Evolutionary conservation across 495 filamentous ascomycete genomes (phyloP).

Genomic region (Aspergillus leporis): DNA sequence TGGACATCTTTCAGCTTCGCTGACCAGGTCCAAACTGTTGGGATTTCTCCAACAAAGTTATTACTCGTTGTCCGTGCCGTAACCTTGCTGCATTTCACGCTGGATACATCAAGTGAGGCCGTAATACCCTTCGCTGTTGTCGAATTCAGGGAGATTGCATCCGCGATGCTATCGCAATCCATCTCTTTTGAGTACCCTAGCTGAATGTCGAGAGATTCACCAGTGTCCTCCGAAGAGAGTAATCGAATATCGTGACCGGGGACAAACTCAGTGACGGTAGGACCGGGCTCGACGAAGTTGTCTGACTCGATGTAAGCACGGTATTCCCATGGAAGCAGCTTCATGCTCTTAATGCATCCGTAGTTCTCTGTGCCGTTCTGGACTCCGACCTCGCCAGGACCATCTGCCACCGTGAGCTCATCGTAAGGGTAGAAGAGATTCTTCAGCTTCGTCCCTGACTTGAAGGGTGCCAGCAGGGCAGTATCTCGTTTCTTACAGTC

Average conservation of each 20-base stretch:
- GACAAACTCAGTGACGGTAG: conserved; percentile 64
- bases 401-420: conserved; percentile 46
- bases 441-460: conserved; percentile 56
- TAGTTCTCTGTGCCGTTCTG: conserved; percentile 47
- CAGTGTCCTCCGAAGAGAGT: conserved; percentile 47
- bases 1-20: conserved; percentile 57
- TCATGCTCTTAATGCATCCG: conserved; percentile 58
- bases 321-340: conserved; percentile 59
- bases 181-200: conserved; percentile 61
- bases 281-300: conserved; percentile 50
- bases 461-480: conserved; percentile 61
- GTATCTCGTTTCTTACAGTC: conserved; percentile 52
- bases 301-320: conserved; percentile 60
- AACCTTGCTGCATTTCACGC: conserved; percentile 44
- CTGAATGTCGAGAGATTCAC: conserved; percentile 45
- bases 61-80: conserved; percentile 16
- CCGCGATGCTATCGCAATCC: conserved; percentile 58
- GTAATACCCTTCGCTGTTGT: conserved; percentile 42
- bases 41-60: conserved; percentile 48
- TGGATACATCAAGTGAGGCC: conserved; percentile 42
- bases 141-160: conserved; percentile 55
- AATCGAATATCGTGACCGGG: conserved; percentile 66
- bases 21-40: conserved; percentile 54
- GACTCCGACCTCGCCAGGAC: conserved; percentile 40
- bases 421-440: conserved; percentile 68